Base-by-base conservation (phyloP, 2,329 filamentous ascomycete species). In the Colletotrichum graminicola region DNA sequence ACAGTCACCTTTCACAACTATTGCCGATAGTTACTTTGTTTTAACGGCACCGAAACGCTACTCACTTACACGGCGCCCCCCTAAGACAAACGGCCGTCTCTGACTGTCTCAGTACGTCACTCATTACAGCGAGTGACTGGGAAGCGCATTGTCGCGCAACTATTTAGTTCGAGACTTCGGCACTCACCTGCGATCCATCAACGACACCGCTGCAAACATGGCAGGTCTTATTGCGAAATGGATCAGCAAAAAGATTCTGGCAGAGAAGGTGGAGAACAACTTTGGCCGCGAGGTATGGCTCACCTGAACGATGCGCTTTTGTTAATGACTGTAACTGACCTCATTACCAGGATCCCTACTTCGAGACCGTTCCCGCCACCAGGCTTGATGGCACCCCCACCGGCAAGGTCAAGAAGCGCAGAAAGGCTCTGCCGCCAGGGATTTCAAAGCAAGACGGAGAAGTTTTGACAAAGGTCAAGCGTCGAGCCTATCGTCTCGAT, bases 391-490 rank as follows among this genome's bases (percentile, higher is more conserved):
- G 90, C 71, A 89, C 85, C 65, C 90, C 91, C 34, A 87, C 80
- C 3, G 90, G 89, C 76, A 97, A 94, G 80, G 86, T 88, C 68
- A 95, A 94, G 85, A 97, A 93, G 81, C 89, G 92, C 79, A 94
- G 93, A 84, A 97, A 97, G 83, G 93, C 94, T 29, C 85, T 95
- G 45, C 95, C 95, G 0, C 89, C 90, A 34, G 95, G 95, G 66
- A 89, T 98, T 63, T 95, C 94, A 23, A 84, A 91, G 36, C 89
- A 97, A 76, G 96, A 99, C 81, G 91, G 88, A 77, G 88, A 92
- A 74, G 86, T 98, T 75, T 90, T 98, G 74, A 97, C 92, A 76
- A 92, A 92, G 76, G 94, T 97, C 76, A 95, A 97, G 81, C 89
- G 92, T 76, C 88, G 92, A 70, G 94, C 96, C 43, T 97, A 97